A percentile compares a stretch with the other conserved stretches of the same genome.
Evolutionary conservation across 345 rosid genomes (phyloP).

Genomic region (Leavenworthia alabamica): DNA sequence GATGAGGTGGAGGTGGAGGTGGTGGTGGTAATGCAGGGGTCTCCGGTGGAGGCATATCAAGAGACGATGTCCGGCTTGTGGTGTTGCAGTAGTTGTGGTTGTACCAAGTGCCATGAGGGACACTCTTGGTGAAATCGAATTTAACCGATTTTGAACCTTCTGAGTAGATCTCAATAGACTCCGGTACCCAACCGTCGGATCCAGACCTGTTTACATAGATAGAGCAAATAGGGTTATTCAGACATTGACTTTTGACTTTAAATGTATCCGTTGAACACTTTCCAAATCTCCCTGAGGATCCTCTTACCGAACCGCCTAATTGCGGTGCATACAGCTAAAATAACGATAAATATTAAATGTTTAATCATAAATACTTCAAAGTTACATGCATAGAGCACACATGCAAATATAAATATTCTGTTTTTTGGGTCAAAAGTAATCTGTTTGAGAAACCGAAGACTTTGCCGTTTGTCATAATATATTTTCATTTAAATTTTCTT

Average conservation of each 20-base stretch:
- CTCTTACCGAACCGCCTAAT: conserved; percentile 44
- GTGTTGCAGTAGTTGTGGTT: conserved; percentile 48
- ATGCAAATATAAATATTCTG: no score
- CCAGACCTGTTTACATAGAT: conserved; percentile 50
- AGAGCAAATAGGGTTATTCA: conserved; percentile 45
- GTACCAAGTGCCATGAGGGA: conserved; percentile 50
- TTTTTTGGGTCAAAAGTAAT: no score
- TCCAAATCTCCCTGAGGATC: conserved; percentile 40
- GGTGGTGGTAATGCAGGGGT: conserved; percentile 16
- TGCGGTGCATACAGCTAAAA: conserved; percentile 54
- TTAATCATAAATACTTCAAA: background rate
- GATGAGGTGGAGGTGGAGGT: conserved; percentile 9
- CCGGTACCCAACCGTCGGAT: conserved; percentile 68
- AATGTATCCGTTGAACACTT: conserved; percentile 67
- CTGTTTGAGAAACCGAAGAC: no score
- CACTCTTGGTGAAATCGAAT: conserved; percentile 43
- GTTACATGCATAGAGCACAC: background rate
- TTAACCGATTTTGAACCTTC: conserved; percentile 34
- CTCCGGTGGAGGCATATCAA: conserved; percentile 12
- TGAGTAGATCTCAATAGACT: conserved; percentile 43
- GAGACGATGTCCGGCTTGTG: conserved; percentile 8
- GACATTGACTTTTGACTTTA: conserved; percentile 53
- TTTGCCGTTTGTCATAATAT: no score
- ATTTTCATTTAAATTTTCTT: no score
- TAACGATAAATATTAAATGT: background rate